phyloP scores from a whole-genome alignment of 805 yeast species.

The Blastobotrys robertii region DNA sequence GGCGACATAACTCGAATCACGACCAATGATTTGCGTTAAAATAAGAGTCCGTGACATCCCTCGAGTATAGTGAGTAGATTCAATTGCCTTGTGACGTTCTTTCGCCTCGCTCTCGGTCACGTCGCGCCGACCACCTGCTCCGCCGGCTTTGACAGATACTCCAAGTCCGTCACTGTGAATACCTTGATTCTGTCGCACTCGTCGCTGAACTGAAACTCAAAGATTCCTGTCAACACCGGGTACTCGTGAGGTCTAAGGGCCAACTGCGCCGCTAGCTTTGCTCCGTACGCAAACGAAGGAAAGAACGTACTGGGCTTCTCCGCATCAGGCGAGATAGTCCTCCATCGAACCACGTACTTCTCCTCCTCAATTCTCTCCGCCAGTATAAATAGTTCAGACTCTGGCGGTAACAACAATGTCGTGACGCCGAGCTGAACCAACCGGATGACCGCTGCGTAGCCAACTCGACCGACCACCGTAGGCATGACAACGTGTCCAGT shows the following conservation, averaged over 20 bases:
- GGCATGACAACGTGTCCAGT: conserved; percentile 1
- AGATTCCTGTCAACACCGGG: conserved; percentile 28
- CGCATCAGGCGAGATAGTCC: conserved; percentile 5
- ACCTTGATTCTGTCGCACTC: conserved; percentile 19
- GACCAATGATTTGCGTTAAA: no score
- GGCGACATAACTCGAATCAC: no score
- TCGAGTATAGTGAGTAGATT: no score
- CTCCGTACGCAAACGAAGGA: conserved; percentile 4
- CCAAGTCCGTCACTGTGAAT: conserved; percentile 27
- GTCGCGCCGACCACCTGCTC: background rate
- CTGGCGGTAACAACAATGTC: conserved; percentile 22
- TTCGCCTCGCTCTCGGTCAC: no score
- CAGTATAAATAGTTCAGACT: conserved; percentile 5
- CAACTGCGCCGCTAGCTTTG: conserved; percentile 17
- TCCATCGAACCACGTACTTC: conserved; percentile 7
- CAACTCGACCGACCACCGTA: conserved; percentile 3
- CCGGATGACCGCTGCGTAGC: conserved; percentile 21
- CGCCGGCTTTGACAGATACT: conserved; percentile 24
- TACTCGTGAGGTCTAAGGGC: conserved; percentile 26
- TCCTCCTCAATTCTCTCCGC: background rate
- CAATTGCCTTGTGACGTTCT: no score
- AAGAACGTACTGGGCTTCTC: conserved; percentile 1
- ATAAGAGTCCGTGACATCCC: no score
- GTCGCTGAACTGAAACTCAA: conserved; percentile 25
- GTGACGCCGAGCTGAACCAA: conserved; percentile 22